Percentiles rank a stretch among this genome's conserved stretches.
Evolutionary conservation across 2,329 filamentous ascomycete species (phyloP).

Genomic region (Sarocladium oryzae): DNA sequence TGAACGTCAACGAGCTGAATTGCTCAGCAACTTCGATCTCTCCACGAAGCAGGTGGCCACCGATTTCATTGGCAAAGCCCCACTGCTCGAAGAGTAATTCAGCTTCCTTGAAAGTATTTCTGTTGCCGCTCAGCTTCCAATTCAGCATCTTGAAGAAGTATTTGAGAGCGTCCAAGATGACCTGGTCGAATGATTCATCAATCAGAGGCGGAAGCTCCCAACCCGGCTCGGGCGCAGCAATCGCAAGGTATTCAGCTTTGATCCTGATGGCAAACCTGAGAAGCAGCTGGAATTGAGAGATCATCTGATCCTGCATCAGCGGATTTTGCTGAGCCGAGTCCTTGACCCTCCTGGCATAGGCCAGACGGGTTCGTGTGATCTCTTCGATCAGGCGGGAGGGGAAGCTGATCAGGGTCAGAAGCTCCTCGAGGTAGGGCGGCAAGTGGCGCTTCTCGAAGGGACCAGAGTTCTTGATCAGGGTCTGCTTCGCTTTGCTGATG

Average conservation of each 20-base stretch:
- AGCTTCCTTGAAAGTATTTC: slow-evolving; percentile 98
- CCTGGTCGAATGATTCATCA: slow-evolving; percentile 89
- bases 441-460: slow-evolving; percentile 84
- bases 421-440: slow-evolving; percentile 92
- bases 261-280: slow-evolving; percentile 88
- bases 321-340: slow-evolving; percentile 87
- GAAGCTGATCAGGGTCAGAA: slow-evolving; percentile 94
- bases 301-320: slow-evolving; percentile 97
- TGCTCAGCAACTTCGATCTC: slow-evolving; percentile 97
- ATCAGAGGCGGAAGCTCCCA: slow-evolving; percentile 97
- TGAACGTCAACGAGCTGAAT: slow-evolving; percentile 89
- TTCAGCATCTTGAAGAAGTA: slow-evolving; percentile 99
- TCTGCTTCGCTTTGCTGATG: slow-evolving; percentile 89
- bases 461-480: slow-evolving; percentile 78
- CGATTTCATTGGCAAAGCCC: slow-evolving; percentile 94
- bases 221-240: slow-evolving; percentile 80
- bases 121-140: slow-evolving; percentile 95
- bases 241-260: slow-evolving; percentile 78
- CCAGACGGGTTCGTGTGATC: slow-evolving; percentile 85
- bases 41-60: slow-evolving; percentile 82
- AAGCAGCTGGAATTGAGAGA: slow-evolving; percentile 88
- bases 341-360: slow-evolving; percentile 91
- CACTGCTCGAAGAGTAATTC: slow-evolving; percentile 96
- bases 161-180: slow-evolving; percentile 85
- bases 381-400: slow-evolving; percentile 93